Evolutionary conservation across 1,284 basidiomycete species (phyloP), one percentile per base, ranked within the genome.

Genomic region (Moesziomyces parantarcticus): DNA sequence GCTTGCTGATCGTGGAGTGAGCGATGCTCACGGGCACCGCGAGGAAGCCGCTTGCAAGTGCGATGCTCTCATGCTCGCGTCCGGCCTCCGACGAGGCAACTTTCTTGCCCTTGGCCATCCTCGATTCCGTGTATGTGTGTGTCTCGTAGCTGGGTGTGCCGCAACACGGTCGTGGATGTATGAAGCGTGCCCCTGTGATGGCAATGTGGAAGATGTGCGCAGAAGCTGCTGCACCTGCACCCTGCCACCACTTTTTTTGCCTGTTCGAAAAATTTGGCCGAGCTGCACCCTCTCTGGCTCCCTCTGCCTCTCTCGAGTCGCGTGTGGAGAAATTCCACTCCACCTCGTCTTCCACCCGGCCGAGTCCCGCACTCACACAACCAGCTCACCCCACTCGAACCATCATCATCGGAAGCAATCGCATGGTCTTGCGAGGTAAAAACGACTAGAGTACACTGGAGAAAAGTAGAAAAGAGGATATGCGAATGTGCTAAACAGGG

Each of bases 31-130:
- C 21, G 8, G 69, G 69, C 1, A 72, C 58, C 2, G 69, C 69
- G 13, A 61, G 56, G 21, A 72, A 72, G 13, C 69, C 69, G 21
- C 66, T 66, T 2, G 40, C 4, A 3, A 72, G 52, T 25, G 42
- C 6, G 34, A 67, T 58, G 26, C 47, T 50, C 3, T 52, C 36
- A 10, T 45, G 25, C 13, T 29, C 39, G n/a, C 11, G 43, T 3
- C 18, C n/a, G 11, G 14, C 50, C 23, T 21, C 26, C 10, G 44
- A 14, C 1, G 36, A 22, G 1, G 23, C n/a, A 11, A 6, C 3
- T 20, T 52, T 49, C 21, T 54, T 53, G 23, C 10, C 45, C 14
- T 60, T 60, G 25, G 32, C 58, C 64, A 67, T 64, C 3, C 4
- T 51, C 13, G 21, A 3, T 22, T 32, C 14, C 3, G 34, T 36